Percentiles rank a stretch among this genome's conserved stretches.
phyloP scores from a whole-genome alignment of 169 alveolate species.

The Eimeria tenella region DNA sequence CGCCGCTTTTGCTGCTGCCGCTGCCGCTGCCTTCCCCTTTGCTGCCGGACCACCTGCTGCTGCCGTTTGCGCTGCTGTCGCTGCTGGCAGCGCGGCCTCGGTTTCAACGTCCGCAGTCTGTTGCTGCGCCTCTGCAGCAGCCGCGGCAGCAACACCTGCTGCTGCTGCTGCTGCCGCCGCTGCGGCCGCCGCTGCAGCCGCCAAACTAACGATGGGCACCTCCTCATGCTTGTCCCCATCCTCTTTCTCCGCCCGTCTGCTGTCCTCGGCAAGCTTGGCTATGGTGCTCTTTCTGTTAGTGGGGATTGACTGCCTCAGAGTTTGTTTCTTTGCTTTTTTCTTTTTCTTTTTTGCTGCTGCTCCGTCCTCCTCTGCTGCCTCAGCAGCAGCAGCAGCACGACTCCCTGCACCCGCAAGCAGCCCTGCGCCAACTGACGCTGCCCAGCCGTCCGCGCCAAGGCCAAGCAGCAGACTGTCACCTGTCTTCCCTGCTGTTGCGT shows the following conservation, averaged over 20 bases:
- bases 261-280: slow-evolving; percentile 72
- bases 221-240: neutral
- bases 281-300: slow-evolving; percentile 64
- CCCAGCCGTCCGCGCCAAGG: neutral
- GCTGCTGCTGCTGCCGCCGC: neutral
- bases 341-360: slow-evolving; percentile 57
- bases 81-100: neutral
- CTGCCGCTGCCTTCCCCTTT: slow-evolving; percentile 19
- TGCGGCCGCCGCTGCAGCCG: neutral
- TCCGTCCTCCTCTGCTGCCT: slow-evolving; percentile 58
- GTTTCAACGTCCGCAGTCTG: neutral
- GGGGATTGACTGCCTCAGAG: slow-evolving; percentile 56
- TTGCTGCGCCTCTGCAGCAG: neutral
- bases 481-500: neutral
- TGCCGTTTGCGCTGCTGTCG: neutral
- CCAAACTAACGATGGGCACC: neutral
- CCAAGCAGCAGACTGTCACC: neutral
- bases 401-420: slow-evolving; percentile 30
- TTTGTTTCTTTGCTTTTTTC: slow-evolving; percentile 61
- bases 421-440: neutral
- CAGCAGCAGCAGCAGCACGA: slow-evolving; percentile 9
- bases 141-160: neutral
- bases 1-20: neutral
- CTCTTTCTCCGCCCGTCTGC: slow-evolving; percentile 61
- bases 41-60: neutral